phyloP scores from a whole-genome alignment of 129 eudicot genomes.

The Flaveria sonorensis region DNA sequence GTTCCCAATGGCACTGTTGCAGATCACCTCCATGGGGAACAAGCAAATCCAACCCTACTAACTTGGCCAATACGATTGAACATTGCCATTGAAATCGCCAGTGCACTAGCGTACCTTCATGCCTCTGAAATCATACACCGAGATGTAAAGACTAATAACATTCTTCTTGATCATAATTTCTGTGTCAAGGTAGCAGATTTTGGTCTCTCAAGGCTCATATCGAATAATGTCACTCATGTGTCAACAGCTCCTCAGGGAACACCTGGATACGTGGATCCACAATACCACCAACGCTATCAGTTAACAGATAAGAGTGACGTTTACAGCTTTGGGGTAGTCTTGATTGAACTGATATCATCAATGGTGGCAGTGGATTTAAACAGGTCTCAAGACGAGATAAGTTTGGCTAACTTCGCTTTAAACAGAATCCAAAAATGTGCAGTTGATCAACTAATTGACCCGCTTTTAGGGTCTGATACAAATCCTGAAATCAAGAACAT shows the following conservation, averaged over 20 bases:
- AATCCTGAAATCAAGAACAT: slow-evolving; percentile 51
- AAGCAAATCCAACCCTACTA: slow-evolving; percentile 41
- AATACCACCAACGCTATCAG: slow-evolving; percentile 72
- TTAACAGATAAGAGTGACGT: slow-evolving; percentile 87
- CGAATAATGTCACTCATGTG: slow-evolving; percentile 61
- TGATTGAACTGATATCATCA: slow-evolving; percentile 78
- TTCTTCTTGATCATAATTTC: slow-evolving; percentile 46
- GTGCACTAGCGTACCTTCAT: slow-evolving; percentile 80
- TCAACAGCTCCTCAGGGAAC: slow-evolving; percentile 97
- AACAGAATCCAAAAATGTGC: slow-evolving; percentile 65
- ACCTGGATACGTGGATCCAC: slow-evolving; percentile 88
- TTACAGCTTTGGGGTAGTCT: slow-evolving; percentile 90
- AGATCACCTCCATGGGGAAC: slow-evolving; percentile 71
- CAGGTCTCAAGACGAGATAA: slow-evolving; percentile 67
- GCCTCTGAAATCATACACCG: slow-evolving; percentile 58
- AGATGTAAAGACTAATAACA: slow-evolving; percentile 56
- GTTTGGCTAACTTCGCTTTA: slow-evolving; percentile 70
- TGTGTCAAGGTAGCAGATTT: slow-evolving; percentile 62
- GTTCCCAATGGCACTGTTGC: slow-evolving; percentile 57
- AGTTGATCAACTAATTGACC: slow-evolving; percentile 61
- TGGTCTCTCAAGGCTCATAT: slow-evolving; percentile 59
- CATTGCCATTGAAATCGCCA: slow-evolving; percentile 76
- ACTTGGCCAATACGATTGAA: slow-evolving; percentile 72
- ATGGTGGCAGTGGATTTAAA: slow-evolving; percentile 82
- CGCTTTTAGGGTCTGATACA: slow-evolving; percentile 45